phyloP scores from a whole-genome alignment of 2,329 filamentous ascomycete species.

The Colletotrichum somersetense region DNA sequence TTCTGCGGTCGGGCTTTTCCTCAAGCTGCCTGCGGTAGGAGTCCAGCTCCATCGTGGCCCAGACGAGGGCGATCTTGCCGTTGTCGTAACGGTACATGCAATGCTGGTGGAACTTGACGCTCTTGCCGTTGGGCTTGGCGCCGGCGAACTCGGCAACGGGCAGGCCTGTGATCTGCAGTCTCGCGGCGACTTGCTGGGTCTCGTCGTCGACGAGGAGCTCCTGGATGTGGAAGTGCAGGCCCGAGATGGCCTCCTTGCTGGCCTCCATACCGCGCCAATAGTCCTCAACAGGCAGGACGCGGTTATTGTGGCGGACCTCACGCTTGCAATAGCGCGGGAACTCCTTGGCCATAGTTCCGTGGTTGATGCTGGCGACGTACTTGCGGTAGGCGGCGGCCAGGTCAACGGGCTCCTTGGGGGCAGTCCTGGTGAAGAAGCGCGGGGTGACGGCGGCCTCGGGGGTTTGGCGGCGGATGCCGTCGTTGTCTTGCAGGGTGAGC shows the following conservation, averaged over 20 bases:
- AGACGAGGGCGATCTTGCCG: constrained; percentile 51
- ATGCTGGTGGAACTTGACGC: constrained; percentile 50
- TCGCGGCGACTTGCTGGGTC: constrained; percentile 49
- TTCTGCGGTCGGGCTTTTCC: constrained; percentile 16
- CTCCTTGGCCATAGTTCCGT: constrained; percentile 44
- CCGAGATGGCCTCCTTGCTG: constrained; percentile 47
- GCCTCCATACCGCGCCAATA: constrained; percentile 49
- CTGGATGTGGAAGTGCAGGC: constrained; percentile 46
- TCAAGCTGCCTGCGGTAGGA: constrained; percentile 44
- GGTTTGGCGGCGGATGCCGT: constrained; percentile 29
- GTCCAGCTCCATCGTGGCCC: constrained; percentile 51
- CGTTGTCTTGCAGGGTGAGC: constrained; percentile 38
- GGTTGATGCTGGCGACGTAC: constrained; percentile 52
- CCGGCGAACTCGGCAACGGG: constrained; percentile 47
- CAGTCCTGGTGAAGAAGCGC: constrained; percentile 22
- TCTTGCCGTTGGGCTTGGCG: constrained; percentile 47
- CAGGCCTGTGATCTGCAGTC: constrained; percentile 49
- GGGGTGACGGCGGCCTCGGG: constrained; percentile 29
- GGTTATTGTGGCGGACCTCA: constrained; percentile 49
- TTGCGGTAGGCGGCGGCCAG: constrained; percentile 43
- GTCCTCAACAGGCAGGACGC: constrained; percentile 42
- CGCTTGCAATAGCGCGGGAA: constrained; percentile 48
- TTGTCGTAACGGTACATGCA: constrained; percentile 51
- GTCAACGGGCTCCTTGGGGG: constrained; percentile 24
- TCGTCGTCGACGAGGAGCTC: constrained; percentile 49